Percentiles rank a stretch among this genome's conserved stretches.
phyloP scores from a whole-genome alignment of 768 basidiomycete genomes.

The Cubamyces sp. region DNA sequence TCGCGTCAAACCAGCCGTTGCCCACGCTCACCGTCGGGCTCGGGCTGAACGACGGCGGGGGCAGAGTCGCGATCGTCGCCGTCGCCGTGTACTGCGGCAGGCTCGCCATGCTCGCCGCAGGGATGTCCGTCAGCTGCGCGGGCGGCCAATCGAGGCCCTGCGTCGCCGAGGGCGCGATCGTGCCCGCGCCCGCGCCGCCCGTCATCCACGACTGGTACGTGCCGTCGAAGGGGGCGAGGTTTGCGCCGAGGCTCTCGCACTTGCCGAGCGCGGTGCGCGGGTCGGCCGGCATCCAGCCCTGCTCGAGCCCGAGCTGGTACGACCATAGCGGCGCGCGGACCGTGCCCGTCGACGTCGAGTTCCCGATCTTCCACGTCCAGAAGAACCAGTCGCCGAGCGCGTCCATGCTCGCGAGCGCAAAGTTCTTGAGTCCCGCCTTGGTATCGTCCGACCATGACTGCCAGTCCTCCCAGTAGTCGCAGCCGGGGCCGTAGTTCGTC shows the following conservation, averaged over 20 bases:
- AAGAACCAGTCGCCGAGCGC: conserved; percentile 70
- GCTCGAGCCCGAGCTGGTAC: conserved; percentile 64
- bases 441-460: conserved; percentile 50
- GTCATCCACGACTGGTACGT: conserved; percentile 64
- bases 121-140: conserved; percentile 56
- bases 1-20: conserved; percentile 57
- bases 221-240: conserved; percentile 51
- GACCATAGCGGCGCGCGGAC: conserved; percentile 65
- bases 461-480: conserved; percentile 48
- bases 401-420: conserved; percentile 62
- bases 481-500: conserved; percentile 46
- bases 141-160: conserved; percentile 46
- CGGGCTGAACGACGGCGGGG: conserved; percentile 50
- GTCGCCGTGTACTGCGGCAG: conserved; percentile 71
- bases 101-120: conserved; percentile 46
- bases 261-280: conserved; percentile 63
- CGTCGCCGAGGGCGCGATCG: conserved; percentile 45
- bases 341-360: conserved; percentile 48
- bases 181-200: conserved; percentile 58
- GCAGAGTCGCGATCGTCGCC: conserved; percentile 54
- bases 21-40: conserved; percentile 48
- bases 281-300: conserved; percentile 78
- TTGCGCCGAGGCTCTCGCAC: conserved; percentile 58
- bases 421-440: conserved; percentile 53
- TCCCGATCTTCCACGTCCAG: conserved; percentile 80